Percentiles rank a stretch among this genome's conserved stretches.
Conservation (phyloP, 306 rosid species). For the Benincasa hispida region DNA sequence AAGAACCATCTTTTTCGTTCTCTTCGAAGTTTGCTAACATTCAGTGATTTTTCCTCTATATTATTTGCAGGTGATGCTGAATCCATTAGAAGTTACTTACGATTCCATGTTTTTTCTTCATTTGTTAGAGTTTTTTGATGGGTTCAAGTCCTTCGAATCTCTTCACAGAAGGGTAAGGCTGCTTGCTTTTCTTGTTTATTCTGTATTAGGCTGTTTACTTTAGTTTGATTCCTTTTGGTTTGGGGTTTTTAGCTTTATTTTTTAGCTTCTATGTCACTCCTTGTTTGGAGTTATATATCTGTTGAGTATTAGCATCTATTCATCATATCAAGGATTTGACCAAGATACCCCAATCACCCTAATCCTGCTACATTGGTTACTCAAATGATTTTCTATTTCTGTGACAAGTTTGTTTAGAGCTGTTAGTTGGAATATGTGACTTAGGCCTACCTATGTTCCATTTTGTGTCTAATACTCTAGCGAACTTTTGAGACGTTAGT, state of each 20-base stretch:
- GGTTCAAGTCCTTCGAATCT: conserved; percentile 42
- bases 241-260: no score
- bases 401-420: neutral
- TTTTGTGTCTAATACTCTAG: neutral
- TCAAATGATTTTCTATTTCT: neutral
- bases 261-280: no score
- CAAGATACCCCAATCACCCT: no score
- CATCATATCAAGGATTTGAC: no score
- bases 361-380: no score
- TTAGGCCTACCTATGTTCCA: neutral
- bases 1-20: conserved; percentile 11
- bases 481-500: neutral
- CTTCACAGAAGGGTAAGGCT: conserved; percentile 61
- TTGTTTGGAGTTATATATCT: no score
- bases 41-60: conserved; percentile 1
- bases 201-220: no score
- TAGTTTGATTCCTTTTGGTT: no score
- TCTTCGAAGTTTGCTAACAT: neutral
- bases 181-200: neutral
- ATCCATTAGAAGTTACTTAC: conserved; percentile 47
- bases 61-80: conserved; percentile 49
- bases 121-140: conserved; percentile 42
- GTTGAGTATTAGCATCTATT: no score
- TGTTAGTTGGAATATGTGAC: neutral
- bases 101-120: conserved; percentile 34